Evolutionary conservation across 2,329 filamentous ascomycete genomes (phyloP).

Genomic region (Ilyonectria robusta): DNA sequence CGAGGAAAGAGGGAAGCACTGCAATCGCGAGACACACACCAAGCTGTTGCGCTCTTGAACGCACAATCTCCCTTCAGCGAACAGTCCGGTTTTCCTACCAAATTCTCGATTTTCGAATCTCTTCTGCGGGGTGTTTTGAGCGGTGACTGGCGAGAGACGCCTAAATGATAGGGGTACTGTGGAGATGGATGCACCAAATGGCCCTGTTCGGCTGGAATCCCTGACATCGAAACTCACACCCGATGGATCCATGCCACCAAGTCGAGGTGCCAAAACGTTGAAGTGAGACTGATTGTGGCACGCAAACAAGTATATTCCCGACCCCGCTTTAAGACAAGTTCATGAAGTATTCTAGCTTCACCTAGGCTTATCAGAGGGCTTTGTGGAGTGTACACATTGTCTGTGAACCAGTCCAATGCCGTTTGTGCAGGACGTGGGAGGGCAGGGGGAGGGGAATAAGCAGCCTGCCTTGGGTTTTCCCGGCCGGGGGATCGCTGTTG

Average conservation of each 20-base stretch:
- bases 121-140: not conserved
- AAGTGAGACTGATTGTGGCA: not conserved
- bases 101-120: not conserved
- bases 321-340: not conserved
- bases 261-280: not conserved
- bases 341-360: not conserved
- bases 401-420: not conserved
- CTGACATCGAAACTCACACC: not conserved
- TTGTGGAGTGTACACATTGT: not conserved
- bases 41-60: not conserved
- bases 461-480: not conserved
- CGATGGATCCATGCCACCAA: conserved; percentile 1
- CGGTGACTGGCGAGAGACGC: not conserved
- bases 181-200: not conserved
- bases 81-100: not conserved
- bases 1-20: not conserved
- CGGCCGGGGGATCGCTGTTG: not conserved
- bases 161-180: conserved; percentile 5
- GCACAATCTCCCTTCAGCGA: not conserved
- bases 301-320: not conserved
- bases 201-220: not conserved
- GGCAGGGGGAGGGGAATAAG: not conserved
- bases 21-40: not conserved
- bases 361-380: not conserved
- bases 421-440: not conserved